Base-by-base conservation (phyloP, 2,329 filamentous ascomycete species). In the Trichoderma koningii region DNA sequence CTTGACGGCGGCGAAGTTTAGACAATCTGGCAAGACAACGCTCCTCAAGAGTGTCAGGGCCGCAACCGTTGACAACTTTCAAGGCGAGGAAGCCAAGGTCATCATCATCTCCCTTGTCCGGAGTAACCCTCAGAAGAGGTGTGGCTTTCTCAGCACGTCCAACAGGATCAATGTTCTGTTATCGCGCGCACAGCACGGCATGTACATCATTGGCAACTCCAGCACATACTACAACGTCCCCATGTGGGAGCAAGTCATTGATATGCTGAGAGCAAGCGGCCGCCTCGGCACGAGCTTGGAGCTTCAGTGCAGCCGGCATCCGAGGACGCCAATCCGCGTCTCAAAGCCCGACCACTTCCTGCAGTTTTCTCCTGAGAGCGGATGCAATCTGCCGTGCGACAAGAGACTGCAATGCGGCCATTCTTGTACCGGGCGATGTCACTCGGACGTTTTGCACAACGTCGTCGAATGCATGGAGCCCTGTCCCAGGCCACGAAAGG, bases 11-110 rank as follows among this genome's bases (percentile, higher is more conserved):
- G 12, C 15, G 5, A 21, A 26, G 14, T 12, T 5, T 6, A 60
- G 50, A 5, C 45, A 28, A 21, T 12, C 45, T 28, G 47, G 28
- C 21, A 60, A 60, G 17, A 50, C 56, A 26, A 60, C 56, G 0
- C 76, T 87, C 0, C 70, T 82, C 0, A 76, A 83, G 26, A 78
- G 77, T 1, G 73, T 89, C 3, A 77, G 85, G 5, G 74, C 89
- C 0, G 87, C 88, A 0, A 92, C 88, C 0, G 83, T 92, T 0
- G 88, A 91, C 72, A 93, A 92, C 68, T 93, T 91, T 63, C 89
- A 93, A 69, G 90, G 90, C 0, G 89, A 93, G 71, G 89, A 93
- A 70, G 87, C 86, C 1, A 88, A 90, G 59, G 78, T 93, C 9
- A 80, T 93, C 0, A 78, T 93, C 3, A 78, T 93, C 0, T 90